Conservation (phyloP, 2,329 filamentous ascomycete genomes). For the Didymellaceae sp. region DNA sequence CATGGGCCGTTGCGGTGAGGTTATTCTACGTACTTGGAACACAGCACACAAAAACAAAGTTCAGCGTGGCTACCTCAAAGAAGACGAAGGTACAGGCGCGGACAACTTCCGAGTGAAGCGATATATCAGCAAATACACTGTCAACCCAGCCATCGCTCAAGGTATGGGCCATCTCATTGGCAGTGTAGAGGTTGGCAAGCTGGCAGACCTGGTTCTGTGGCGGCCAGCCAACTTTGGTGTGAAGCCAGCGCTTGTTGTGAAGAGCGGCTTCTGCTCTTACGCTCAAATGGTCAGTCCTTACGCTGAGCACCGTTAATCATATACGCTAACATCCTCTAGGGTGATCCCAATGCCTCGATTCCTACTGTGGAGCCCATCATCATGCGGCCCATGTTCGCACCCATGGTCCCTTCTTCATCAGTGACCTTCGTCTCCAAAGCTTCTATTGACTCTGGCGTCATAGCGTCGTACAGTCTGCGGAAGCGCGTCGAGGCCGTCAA, state of each 20-base stretch:
- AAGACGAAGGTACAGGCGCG: slow-evolving; percentile 78
- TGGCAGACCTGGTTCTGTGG: slow-evolving; percentile 91
- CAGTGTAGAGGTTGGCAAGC: slow-evolving; percentile 84
- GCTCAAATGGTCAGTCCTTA: slow-evolving; percentile 74
- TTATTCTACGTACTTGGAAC: slow-evolving; percentile 92
- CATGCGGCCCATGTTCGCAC: slow-evolving; percentile 84
- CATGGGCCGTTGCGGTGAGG: slow-evolving; percentile 95
- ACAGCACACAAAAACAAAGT: slow-evolving; percentile 96
- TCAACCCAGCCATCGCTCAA: slow-evolving; percentile 91
- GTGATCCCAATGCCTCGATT: slow-evolving; percentile 65
- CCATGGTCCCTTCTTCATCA: slow-evolving; percentile 72
- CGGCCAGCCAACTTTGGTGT: slow-evolving; percentile 83
- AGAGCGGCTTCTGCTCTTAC: slow-evolving; percentile 84
- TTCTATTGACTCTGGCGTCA: slow-evolving; percentile 70
- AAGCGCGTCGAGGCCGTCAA: slow-evolving; percentile 83
- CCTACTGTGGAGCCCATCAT: slow-evolving; percentile 86
- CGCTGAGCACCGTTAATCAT: not conserved
- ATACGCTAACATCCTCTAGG: slow-evolving; percentile 34
- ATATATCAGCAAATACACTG: slow-evolving; percentile 94
- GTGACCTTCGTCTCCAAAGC: slow-evolving; percentile 84
- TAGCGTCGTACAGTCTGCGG: slow-evolving; percentile 74
- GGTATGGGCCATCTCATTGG: slow-evolving; percentile 88
- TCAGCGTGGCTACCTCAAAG: slow-evolving; percentile 76
- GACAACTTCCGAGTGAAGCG: slow-evolving; percentile 93
- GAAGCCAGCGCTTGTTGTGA: slow-evolving; percentile 81